Base-by-base conservation (phyloP, 306 rosid genomes). In the Clitoria ternatea region DNA sequence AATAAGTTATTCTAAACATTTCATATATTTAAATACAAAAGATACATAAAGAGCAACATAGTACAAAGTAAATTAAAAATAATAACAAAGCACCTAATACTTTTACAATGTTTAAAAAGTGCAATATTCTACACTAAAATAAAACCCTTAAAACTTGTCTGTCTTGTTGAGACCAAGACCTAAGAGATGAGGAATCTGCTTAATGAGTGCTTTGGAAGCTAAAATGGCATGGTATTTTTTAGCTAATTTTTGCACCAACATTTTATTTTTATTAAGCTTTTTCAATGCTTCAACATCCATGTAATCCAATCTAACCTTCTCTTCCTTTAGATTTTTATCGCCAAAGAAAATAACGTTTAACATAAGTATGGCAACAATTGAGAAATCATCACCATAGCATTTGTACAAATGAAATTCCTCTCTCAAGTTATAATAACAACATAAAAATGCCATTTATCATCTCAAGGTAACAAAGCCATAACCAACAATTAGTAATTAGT, bases 121-220 rank as follows among this genome's bases (percentile, higher is more conserved):
- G 11, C 3, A 33, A 17, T 47, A 47, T 24, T 44, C 22, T 11
- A 17, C 7, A 35, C 6, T 2, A 0, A 2, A 4, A 42, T 7
- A 35, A 30, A 6, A 1, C 11, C 18, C 22, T 1, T 20, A 39
- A 52, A 0, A 74, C 79, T 8, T 65, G 60, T 87, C 80, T 90
- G 96, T 90, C 79, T 92, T 77, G 85, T 91, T 91, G 55, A 91
- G 97, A 75, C 97, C 96, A 53, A 92, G 97, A 29, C 96, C 96
- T 73, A 91, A 77, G 39, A 91, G 92, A 74, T 92, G 96, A 10
- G 97, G 97, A 66, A 91, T 91, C 84, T 89, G 94, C 85, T 89
- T 89, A 0, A 92, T 92, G 11, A 90, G 87, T 54, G 93, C 88
- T 67, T 90, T 97, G 17, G 98, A 92, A 29, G 98, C 98, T 36